phyloP scores from a whole-genome alignment of 495 filamentous ascomycete species.

The Articulospora tetracladia region DNA sequence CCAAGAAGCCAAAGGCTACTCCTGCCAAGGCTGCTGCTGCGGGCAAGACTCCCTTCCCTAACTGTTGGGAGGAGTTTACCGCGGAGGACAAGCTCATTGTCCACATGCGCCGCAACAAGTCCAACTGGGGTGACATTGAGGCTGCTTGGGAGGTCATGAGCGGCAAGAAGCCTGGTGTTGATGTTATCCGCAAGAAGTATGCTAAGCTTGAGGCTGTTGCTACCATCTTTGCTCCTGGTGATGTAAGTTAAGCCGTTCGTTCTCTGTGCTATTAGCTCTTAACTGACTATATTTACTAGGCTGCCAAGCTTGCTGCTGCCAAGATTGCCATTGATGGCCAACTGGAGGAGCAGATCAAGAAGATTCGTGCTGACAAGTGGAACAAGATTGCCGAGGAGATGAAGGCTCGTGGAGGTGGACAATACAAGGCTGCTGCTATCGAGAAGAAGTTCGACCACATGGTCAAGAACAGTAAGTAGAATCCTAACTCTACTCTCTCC shows the following conservation, averaged over 20 bases:
- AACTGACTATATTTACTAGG: neutral
- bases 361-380: constrained; percentile 1
- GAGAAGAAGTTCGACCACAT: neutral
- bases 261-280: neutral
- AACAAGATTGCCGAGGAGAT: neutral
- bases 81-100: neutral
- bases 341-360: neutral
- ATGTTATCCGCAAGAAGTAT: constrained; percentile 4
- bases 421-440: neutral
- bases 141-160: neutral
- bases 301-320: neutral
- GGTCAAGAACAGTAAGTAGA: constrained; percentile 4
- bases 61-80: neutral
- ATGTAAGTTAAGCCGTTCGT: constrained; percentile 1
- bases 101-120: neutral
- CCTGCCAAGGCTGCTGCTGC: neutral
- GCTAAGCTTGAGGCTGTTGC: neutral
- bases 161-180: neutral
- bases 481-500: neutral
- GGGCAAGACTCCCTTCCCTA: neutral
- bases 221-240: neutral
- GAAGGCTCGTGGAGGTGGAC: neutral
- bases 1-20: neutral
- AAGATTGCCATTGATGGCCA: neutral
- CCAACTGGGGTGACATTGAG: neutral